A percentile compares a stretch with the other conserved stretches of the same genome.
These are phyloP conservation scores for Stromatinia cepivora DNA, from an alignment of 2,329 filamentous ascomycete genomes.

Conservation along the genomic window DNA sequence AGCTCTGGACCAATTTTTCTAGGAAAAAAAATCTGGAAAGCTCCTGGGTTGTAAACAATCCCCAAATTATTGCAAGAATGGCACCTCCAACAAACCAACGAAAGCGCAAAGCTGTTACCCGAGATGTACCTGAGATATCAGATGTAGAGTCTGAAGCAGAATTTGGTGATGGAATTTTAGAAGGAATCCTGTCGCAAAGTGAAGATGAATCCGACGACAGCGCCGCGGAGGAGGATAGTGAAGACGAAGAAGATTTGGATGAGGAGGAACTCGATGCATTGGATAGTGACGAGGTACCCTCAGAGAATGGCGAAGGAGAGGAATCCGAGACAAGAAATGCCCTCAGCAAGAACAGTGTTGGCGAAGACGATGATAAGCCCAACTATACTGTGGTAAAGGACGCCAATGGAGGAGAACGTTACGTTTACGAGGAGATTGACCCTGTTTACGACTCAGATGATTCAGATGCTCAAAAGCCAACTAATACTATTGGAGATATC, in stretches of 20 bases:
- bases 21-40: slow-evolving; percentile 28
- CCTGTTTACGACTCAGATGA: slow-evolving; percentile 96
- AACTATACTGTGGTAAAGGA: slow-evolving; percentile 67
- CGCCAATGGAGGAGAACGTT: slow-evolving; percentile 87
- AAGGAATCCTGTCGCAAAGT: slow-evolving; percentile 57
- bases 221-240: slow-evolving; percentile 47
- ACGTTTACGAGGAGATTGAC: slow-evolving; percentile 91
- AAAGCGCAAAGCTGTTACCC: slow-evolving; percentile 65
- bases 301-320: slow-evolving; percentile 40
- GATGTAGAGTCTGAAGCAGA: slow-evolving; percentile 61
- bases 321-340: slow-evolving; percentile 45
- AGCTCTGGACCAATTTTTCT: slow-evolving; percentile 23
- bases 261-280: slow-evolving; percentile 45
- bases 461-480: slow-evolving; percentile 73
- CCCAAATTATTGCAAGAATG: slow-evolving; percentile 33
- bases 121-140: slow-evolving; percentile 51
- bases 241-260: slow-evolving; percentile 46
- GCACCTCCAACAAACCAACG: slow-evolving; percentile 33
- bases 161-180: slow-evolving; percentile 54
- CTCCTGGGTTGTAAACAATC: slow-evolving; percentile 23
- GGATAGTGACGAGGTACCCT: slow-evolving; percentile 53
- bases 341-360: slow-evolving; percentile 44
- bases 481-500: slow-evolving; percentile 94
- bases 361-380: slow-evolving; percentile 44
- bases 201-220: slow-evolving; percentile 61